Base-by-base conservation (phyloP, 768 basidiomycete species). In the Coprinopsis sp. region DNA sequence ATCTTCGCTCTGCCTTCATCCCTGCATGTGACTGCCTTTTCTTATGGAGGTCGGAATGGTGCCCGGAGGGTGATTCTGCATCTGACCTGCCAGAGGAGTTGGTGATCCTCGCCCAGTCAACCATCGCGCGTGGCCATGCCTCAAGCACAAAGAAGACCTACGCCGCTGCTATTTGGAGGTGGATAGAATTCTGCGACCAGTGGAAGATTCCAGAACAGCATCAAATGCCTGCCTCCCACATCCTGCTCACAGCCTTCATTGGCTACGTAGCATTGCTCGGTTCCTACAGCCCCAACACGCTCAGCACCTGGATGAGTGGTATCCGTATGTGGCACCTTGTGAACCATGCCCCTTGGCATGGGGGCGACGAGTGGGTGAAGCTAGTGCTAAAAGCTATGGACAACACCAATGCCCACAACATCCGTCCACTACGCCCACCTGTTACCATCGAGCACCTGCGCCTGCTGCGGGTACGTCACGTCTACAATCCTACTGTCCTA, bases 241-340 rank as follows among this genome's bases (percentile, higher is more conserved):
- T 47, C 18, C 44, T 61, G 0, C 27, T 61, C 1, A 28, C 49
- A 3, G 43, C 37, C 2, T 61, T 61, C 33, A 16, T 48, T 25
- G 38, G 2, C 4, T n/a, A 16, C n/a, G 3, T 13, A 19, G n/a
- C 14, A 18, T n/a, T n/a, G n/a, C n/a, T n/a, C n/a, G 31, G 19
- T 12, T 24, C 28, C 6, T 30, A 3, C 12, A 12, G 59, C 0
- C 62, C 60, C 0, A 53, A 51, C 10, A 64, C 64, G 0, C 55
- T 71, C 22, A 53, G 54, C 1, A 54, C 52, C 1, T 73, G 70
- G 71, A 23, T 73, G 1, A 58, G 66, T 0, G 66, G 66, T 1
- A 22, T 73, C 0, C 51, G 62, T 0, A 54, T 54, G 2, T 76
- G 71, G 70, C 71, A 76, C 41, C 28, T 59, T 1, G 3, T 62